These are phyloP conservation scores for Pythium insidiosum DNA, from an alignment of 352 stramenopile species.

Conservation along the genomic window DNA sequence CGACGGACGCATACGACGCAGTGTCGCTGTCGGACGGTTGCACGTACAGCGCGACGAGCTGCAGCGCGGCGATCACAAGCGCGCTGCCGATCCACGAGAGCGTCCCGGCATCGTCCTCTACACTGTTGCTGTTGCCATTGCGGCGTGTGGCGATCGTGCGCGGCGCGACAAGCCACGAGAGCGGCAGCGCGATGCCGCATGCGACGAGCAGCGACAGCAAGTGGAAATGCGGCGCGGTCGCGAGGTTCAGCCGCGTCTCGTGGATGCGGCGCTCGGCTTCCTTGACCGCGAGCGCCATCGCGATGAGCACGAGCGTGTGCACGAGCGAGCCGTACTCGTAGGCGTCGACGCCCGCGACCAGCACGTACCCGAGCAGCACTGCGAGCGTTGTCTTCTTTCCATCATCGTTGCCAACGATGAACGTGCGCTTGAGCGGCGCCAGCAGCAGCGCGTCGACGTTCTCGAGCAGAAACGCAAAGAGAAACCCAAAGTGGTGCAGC, in stretches of 20 bases:
- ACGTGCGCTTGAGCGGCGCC: slow-evolving; percentile 26
- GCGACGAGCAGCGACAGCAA: slow-evolving; percentile 28
- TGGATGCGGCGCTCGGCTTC: slow-evolving; percentile 12
- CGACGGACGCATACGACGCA: too few species aligned
- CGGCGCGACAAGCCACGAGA: slow-evolving; percentile 19
- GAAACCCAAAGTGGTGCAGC: slow-evolving; percentile 54
- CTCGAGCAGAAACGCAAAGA: slow-evolving; percentile 68
- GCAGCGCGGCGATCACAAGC: slow-evolving; percentile 15
- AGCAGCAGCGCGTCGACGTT: slow-evolving; percentile 37
- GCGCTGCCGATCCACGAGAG: too few species aligned
- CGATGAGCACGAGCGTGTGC: slow-evolving; percentile 41
- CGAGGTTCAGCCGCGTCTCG: slow-evolving; percentile 17
- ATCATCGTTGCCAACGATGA: slow-evolving; percentile 5
- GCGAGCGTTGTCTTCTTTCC: slow-evolving; percentile 20
- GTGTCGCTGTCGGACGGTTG: too few species aligned
- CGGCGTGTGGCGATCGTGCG: slow-evolving; percentile 23
- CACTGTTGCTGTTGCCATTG: slow-evolving; percentile 15
- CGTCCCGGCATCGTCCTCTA: slow-evolving; percentile 13
- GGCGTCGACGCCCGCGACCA: slow-evolving; percentile 49
- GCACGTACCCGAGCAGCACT: slow-evolving; percentile 35
- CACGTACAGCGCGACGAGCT: slow-evolving; percentile 22
- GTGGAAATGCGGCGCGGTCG: slow-evolving; percentile 24
- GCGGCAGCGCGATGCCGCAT: slow-evolving; percentile 20
- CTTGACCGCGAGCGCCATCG: slow-evolving; percentile 27
- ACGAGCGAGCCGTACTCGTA: slow-evolving; percentile 62